Evolutionary conservation across 495 filamentous ascomycete genomes (phyloP), one percentile per base, ranked within the genome.

Genomic region (Daldinia loculata): DNA sequence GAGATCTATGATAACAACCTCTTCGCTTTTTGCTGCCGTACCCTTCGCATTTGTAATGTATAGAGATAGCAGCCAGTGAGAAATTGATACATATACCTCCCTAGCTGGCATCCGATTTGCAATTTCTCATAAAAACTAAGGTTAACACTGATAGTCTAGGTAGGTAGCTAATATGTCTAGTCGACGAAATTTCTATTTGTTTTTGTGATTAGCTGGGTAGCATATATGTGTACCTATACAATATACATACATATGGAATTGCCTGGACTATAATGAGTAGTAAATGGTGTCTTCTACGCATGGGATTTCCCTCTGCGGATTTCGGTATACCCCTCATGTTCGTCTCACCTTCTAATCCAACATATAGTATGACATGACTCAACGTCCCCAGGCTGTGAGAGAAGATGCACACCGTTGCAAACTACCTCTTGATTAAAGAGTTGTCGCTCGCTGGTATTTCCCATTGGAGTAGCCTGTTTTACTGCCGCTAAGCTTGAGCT

Each of bases 301-400:
- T 26, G 17, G 4, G 17, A 45, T 50, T 63, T 36, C 32, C 45
- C 32, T 65, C 39, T 60, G 50, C 56, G 43, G 52, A 39, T 34
- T 52, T 24, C 24, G 29, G 9, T 9, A 14, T 62, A 56, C 34
- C 26, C 56, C 19, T 43, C 30, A 63, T 63, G 51, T 19, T 61
- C 57, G 38, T 62, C 70, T 59, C 66, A 50, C 50, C 45, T 63
- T 69, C 61, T 73, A 73, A 29, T 53, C 57, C 41, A 73, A 69
- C 27, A 22, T 50, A 43, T 41, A 36, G 19, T 41, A 32, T 52
- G 60, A 30, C 48, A 41, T 34, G 50, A 66, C 51, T 30, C 34
- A 56, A 56, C 30, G 29, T 60, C 32, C 26, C 34, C 4, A 50
- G 59, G 60, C 24, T 27, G 36, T 52, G 50, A 32, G 29, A 43